Evolutionary conservation across 1,139 yeast genomes (phyloP).

Genomic region (Pichia sp.): DNA sequence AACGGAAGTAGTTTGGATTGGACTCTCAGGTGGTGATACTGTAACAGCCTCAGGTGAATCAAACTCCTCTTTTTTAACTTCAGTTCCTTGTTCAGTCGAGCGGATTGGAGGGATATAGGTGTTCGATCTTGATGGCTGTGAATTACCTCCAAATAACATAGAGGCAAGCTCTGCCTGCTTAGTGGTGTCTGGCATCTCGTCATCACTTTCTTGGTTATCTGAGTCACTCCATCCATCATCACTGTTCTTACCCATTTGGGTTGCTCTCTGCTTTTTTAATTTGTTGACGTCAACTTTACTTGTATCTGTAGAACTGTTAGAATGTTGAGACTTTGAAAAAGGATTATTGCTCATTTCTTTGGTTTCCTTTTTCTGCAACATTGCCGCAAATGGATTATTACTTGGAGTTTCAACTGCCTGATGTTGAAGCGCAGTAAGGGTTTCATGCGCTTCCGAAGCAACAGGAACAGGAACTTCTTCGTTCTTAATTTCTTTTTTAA

Average conservation of each 20-base stretch:
- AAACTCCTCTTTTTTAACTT: background rate
- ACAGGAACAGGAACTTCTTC: conserved; percentile 7
- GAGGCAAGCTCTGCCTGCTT: conserved; percentile 54
- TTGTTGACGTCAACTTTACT: conserved; percentile 38
- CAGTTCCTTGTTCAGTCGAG: background rate
- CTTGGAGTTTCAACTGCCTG: conserved; percentile 9
- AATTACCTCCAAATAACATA: conserved; percentile 39
- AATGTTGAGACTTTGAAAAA: conserved; percentile 39
- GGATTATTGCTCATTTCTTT: conserved; percentile 28
- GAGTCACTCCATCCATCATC: conserved; percentile 33
- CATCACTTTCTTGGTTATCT: conserved; percentile 51
- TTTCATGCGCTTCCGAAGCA: background rate
- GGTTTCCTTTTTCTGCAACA: conserved; percentile 10
- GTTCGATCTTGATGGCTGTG: conserved; percentile 13
- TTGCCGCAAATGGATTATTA: conserved; percentile 25
- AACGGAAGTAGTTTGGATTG: background rate
- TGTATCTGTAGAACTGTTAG: conserved; percentile 11
- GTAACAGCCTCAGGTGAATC: background rate
- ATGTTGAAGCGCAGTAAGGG: background rate
- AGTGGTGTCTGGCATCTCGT: conserved; percentile 31
- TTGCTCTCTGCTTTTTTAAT: conserved; percentile 54
- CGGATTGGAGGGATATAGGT: conserved; percentile 14
- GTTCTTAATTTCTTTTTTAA: too few species aligned
- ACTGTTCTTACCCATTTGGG: conserved; percentile 51
- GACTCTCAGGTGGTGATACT: background rate